Percentiles rank a stretch among this genome's conserved stretches.
Evolutionary conservation across 225 moss, liverwort and hornwort species (phyloP).

Genomic region (Straminergon stramineum): DNA sequence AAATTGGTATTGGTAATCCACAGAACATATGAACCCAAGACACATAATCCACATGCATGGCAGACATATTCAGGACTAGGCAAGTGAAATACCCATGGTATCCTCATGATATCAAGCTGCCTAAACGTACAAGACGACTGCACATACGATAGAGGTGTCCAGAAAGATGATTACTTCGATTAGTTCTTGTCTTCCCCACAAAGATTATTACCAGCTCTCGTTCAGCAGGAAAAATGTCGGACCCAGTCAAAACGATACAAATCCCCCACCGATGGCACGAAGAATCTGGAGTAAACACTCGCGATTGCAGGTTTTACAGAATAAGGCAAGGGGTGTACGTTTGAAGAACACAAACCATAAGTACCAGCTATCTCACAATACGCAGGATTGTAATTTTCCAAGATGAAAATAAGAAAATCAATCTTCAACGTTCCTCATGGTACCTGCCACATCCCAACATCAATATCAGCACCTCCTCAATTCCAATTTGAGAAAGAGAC

Average conservation of each 20-base stretch:
- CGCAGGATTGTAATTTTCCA: not conserved
- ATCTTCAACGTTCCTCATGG: slow-evolving; percentile 66
- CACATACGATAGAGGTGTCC: not conserved
- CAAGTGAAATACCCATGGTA: not conserved
- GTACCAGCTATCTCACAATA: slow-evolving; percentile 6
- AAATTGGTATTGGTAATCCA: not conserved
- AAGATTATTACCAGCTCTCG: slow-evolving; percentile 2
- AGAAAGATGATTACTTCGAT: not conserved
- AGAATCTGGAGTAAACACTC: not conserved
- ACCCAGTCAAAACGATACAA: not conserved
- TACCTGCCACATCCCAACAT: slow-evolving; percentile 38
- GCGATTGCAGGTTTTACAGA: not conserved
- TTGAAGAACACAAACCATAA: not conserved
- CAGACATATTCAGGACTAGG: not conserved
- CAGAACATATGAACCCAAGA: not conserved
- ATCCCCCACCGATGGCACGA: not conserved
- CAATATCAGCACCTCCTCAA: not conserved
- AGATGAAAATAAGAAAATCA: not conserved
- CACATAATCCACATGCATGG: not conserved
- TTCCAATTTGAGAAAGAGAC: not conserved
- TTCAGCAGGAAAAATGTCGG: not conserved
- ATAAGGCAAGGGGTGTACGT: not conserved
- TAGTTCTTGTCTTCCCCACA: not conserved
- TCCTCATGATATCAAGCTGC: not conserved
- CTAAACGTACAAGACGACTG: not conserved